These are phyloP conservation scores for Aspergillus ostianus DNA, from an alignment of 495 filamentous ascomycete genomes.

Conservation along the genomic window DNA sequence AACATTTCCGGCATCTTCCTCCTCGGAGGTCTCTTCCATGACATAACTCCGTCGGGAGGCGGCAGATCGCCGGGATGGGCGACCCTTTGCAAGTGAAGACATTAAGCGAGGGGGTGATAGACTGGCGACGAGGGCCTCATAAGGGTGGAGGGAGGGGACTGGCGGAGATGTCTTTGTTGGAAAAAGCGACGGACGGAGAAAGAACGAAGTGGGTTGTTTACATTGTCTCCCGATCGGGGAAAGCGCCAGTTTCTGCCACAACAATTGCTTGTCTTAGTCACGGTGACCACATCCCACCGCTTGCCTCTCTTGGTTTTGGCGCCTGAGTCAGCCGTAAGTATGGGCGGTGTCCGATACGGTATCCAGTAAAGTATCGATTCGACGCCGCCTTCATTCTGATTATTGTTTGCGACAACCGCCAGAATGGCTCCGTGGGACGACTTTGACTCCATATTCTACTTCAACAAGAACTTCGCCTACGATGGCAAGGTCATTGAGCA, in stretches of 20 bases:
- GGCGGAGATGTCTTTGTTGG: conserved; percentile 24
- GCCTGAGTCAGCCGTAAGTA: conserved; percentile 6
- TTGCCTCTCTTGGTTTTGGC: conserved; percentile 14
- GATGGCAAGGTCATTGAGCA: conserved; percentile 53
- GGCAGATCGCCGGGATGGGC: conserved; percentile 71
- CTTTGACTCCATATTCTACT: conserved; percentile 63
- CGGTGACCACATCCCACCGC: conserved; percentile 22
- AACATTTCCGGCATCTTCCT: conserved; percentile 57
- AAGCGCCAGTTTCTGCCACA: conserved; percentile 39
- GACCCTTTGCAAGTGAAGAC: conserved; percentile 62
- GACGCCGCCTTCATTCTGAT: background rate
- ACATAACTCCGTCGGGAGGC: conserved; percentile 64
- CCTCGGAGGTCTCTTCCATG: conserved; percentile 72
- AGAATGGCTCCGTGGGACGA: conserved; percentile 49
- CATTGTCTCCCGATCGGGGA: conserved; percentile 38
- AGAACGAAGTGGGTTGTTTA: conserved; percentile 48
- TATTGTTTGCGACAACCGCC: background rate
- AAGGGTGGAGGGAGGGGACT: conserved; percentile 24
- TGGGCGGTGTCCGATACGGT: conserved; percentile 5
- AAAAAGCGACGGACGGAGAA: conserved; percentile 18
- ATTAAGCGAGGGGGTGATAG: conserved; percentile 37
- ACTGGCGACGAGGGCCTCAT: conserved; percentile 26
- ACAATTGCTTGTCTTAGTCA: conserved; percentile 17
- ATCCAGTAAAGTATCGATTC: conserved; percentile 7
- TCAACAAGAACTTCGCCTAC: conserved; percentile 61